Conservation (phyloP, 192 early-diverging fungal species). For the Coemansia sp. region DNA sequence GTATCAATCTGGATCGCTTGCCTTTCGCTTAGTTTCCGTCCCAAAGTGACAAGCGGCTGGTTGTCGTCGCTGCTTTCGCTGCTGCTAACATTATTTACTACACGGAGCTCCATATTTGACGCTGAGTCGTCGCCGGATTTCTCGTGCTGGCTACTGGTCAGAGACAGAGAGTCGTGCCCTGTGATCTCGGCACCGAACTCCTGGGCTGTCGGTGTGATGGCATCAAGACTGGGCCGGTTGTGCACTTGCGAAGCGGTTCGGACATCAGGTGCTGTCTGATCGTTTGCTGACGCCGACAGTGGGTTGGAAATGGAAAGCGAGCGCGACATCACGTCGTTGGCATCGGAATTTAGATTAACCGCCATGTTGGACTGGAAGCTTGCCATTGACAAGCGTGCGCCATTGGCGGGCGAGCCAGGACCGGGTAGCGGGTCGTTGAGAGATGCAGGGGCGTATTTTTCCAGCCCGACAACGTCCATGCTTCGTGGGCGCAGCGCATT, state of each 20-base stretch:
- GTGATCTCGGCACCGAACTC: constrained; percentile 1
- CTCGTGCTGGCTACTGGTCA: not conserved
- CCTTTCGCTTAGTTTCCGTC: constrained; percentile 11
- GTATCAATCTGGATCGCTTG: constrained; percentile 21
- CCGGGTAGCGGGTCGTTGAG: constrained; percentile 25
- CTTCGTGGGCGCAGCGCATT: not conserved
- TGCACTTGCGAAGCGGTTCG: constrained; percentile 5
- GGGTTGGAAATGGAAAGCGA: constrained; percentile 43
- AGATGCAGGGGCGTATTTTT: constrained; percentile 22
- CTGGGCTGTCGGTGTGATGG: constrained; percentile 15
- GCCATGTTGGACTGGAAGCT: constrained; percentile 49
- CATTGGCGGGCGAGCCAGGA: constrained; percentile 17
- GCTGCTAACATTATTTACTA: constrained; percentile 24
- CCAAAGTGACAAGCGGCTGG: constrained; percentile 24
- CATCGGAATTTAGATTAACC: constrained; percentile 26
- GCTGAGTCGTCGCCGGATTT: constrained; percentile 7
- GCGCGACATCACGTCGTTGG: constrained; percentile 13
- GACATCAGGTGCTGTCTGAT: constrained; percentile 2
- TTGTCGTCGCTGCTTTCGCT: constrained; percentile 26
- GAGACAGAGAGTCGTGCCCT: not conserved
- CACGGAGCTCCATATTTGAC: constrained; percentile 17
- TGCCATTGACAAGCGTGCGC: constrained; percentile 33
- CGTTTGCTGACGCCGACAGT: constrained; percentile 25
- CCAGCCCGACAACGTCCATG: constrained; percentile 8
- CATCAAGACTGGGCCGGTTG: constrained; percentile 34